phyloP scores from a whole-genome alignment of 352 stramenopile genomes.

The Phytophthora pini region DNA sequence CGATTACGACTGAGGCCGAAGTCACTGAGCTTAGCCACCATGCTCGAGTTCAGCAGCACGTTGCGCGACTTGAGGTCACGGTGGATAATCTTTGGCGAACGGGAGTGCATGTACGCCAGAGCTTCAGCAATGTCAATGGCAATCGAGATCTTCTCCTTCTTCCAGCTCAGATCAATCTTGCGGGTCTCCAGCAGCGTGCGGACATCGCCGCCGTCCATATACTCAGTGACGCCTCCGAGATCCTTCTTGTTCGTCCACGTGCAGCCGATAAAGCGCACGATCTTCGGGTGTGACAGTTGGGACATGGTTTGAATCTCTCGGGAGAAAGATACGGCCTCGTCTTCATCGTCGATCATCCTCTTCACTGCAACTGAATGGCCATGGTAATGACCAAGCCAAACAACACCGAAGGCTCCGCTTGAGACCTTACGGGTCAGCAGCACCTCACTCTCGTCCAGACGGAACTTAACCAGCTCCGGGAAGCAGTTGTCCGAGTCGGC shows the following conservation, averaged over 20 bases:
- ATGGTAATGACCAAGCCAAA: conserved; percentile 90
- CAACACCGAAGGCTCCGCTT: conserved; percentile 81
- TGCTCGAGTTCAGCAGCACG: conserved; percentile 77
- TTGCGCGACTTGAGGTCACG: conserved; percentile 87
- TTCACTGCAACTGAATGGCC: conserved; percentile 86
- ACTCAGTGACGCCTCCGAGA: conserved; percentile 81
- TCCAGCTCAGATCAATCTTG: conserved; percentile 85
- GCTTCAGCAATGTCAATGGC: conserved; percentile 84
- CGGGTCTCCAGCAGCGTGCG: conserved; percentile 81
- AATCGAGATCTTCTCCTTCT: conserved; percentile 86
- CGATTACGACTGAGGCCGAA: conserved; percentile 86
- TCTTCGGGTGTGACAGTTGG: conserved; percentile 78
- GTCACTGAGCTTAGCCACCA: conserved; percentile 87
- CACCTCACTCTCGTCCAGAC: conserved; percentile 82
- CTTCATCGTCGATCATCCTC: conserved; percentile 85
- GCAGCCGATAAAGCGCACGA: conserved; percentile 87
- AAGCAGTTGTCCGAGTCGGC: conserved; percentile 66
- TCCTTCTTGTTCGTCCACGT: conserved; percentile 86
- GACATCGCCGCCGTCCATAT: conserved; percentile 88
- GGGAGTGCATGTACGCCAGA: conserved; percentile 86
- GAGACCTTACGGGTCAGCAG: conserved; percentile 85
- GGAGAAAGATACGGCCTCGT: conserved; percentile 75
- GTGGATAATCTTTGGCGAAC: conserved; percentile 85
- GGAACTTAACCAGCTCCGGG: conserved; percentile 72
- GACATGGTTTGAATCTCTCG: conserved; percentile 89